Evolutionary conservation across 2,329 filamentous ascomycete species (phyloP).

Genomic region (Epichloe sylvatica): DNA sequence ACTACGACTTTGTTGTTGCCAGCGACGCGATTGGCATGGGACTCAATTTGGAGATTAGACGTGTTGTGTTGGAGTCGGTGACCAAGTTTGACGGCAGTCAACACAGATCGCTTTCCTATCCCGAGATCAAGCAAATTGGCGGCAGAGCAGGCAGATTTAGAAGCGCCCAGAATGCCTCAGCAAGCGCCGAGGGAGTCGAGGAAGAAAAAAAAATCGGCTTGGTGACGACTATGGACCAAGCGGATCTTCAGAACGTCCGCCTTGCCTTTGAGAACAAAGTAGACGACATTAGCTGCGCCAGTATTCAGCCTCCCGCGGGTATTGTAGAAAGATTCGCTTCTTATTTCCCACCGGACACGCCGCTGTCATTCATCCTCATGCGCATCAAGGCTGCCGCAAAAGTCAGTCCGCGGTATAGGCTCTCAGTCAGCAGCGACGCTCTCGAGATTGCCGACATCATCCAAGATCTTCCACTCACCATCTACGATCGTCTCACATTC

Average conservation of each 20-base stretch:
- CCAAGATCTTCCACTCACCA: conserved; percentile 53
- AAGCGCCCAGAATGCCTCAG: conserved; percentile 33
- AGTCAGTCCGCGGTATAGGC: conserved; percentile 51
- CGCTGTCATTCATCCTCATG: conserved; percentile 69
- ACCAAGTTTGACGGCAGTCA: conserved; percentile 54
- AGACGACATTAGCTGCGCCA: conserved; percentile 53
- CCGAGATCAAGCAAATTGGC: conserved; percentile 88
- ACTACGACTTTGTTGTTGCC: conserved; percentile 87
- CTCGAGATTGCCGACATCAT: conserved; percentile 60
- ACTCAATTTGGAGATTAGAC: conserved; percentile 80
- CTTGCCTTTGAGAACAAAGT: conserved; percentile 50
- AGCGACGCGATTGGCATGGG: conserved; percentile 98
- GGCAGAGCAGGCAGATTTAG: conserved; percentile 82
- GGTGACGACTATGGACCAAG: conserved; percentile 63
- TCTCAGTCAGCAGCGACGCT: conserved; percentile 44
- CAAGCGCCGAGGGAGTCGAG: conserved; percentile 4
- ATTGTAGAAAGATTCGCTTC: conserved; percentile 63
- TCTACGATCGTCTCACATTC: conserved; percentile 63
- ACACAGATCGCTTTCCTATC: conserved; percentile 46
- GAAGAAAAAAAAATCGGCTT: conserved; percentile 46
- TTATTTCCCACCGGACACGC: conserved; percentile 69
- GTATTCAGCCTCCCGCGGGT: conserved; percentile 56
- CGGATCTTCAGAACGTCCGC: conserved; percentile 51
- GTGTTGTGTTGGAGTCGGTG: conserved; percentile 72
- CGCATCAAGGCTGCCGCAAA: conserved; percentile 57